Evolutionary conservation across 1,139 yeast species (phyloP), one percentile per base, ranked within the genome.

Genomic region (Pichia sp.): DNA sequence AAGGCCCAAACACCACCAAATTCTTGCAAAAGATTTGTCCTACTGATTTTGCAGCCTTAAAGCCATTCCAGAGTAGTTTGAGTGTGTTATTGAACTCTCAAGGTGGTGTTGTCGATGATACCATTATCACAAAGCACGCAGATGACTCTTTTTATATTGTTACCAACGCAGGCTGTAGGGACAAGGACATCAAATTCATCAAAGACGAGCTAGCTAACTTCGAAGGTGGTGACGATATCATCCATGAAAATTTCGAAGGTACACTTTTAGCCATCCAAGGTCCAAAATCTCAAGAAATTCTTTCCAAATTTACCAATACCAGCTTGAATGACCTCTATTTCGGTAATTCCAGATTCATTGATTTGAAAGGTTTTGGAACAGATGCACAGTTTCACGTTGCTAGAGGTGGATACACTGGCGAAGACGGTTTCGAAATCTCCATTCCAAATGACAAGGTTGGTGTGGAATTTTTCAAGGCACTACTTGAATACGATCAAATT

Each of bases 371-470:
- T 3, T 59, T 70, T 19, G 60, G 67, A 25, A 50, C 61, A 8
- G 56, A 60, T 15, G 53, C 45, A 10, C 59, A 60, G 30, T 63
- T 83, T 41, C 94, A 86, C 54, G 70, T 85, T 22, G 86, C 96
- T 9, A 79, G 98, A 60, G 85, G 95, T 20, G 98, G 98, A 1
- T 91, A 91, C 64, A 91, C 98, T 5, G 98, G 98, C 22, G 98
- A 91, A 62, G 98, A 91, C 57, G 98, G 98, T 2, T 88, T 91
- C 59, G 98, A 91, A 56, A 72, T 91, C 43, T 81, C 94, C 10
- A 77, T 91, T 42, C 85, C 91, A 14, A 70, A 71, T 38, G 63
- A 62, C 10, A 58, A 60, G 6, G 74, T 74, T 34, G 78, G 91
- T 3, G 60, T 66, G 33, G 74, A 71, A 3, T 74, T 91, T 49